phyloP scores from a whole-genome alignment of 108 stramenopile genomes.

The Cyclotella cryptica region DNA sequence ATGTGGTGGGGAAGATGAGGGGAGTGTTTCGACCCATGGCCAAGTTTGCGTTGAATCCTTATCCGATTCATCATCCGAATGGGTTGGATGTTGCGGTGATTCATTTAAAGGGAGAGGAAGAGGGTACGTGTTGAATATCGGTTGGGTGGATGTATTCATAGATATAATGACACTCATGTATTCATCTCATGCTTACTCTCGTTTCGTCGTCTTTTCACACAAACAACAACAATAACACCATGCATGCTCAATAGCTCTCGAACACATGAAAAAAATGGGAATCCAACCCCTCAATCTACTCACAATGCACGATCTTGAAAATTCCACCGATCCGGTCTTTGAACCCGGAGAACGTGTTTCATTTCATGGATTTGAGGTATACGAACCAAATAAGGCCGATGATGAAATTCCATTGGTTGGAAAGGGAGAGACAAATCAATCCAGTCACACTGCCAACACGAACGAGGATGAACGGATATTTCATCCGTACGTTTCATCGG shows the following conservation, averaged over 20 bases:
- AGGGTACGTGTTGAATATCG: neutral
- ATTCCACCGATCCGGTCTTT: slow-evolving; percentile 66
- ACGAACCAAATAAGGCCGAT: slow-evolving; percentile 56
- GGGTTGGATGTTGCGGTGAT: slow-evolving; percentile 80
- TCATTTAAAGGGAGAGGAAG: slow-evolving; percentile 82
- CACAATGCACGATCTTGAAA: slow-evolving; percentile 34
- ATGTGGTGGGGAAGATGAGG: slow-evolving; percentile 36
- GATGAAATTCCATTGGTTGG: slow-evolving; percentile 13
- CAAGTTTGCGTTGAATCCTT: slow-evolving; percentile 79
- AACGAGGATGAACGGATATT: slow-evolving; percentile 71
- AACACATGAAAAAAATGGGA: slow-evolving; percentile 66
- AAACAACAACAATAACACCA: neutral
- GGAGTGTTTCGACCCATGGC: slow-evolving; percentile 59
- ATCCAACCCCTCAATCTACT: slow-evolving; percentile 67
- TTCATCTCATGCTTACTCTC: neutral
- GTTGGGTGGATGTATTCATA: neutral
- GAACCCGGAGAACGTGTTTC: slow-evolving; percentile 70
- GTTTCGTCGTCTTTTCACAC: neutral
- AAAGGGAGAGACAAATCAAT: slow-evolving; percentile 21
- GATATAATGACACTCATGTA: no score
- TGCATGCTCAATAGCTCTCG: slow-evolving; percentile 36
- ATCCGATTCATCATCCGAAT: slow-evolving; percentile 83
- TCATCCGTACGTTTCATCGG: slow-evolving; percentile 67
- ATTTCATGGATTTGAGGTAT: slow-evolving; percentile 84
- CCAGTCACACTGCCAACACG: slow-evolving; percentile 9